Evolutionary conservation across 2,329 filamentous ascomycete species (phyloP), one percentile per base, ranked within the genome.

Genomic region (Blumeriella jaapii): DNA sequence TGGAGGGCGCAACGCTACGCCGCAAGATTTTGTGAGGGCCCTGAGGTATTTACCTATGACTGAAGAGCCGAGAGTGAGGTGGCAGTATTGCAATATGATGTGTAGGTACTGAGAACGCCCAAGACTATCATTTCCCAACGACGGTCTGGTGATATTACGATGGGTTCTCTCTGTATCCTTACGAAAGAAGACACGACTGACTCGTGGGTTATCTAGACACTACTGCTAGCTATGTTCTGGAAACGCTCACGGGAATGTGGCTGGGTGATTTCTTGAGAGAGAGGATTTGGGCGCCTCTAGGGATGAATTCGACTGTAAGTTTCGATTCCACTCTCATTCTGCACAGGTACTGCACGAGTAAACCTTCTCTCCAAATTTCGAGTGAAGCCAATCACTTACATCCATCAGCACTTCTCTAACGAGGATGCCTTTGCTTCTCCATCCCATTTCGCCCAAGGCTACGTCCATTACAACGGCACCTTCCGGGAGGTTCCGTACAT

Each of bases 41-140:
- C 42, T 72, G 15, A 57, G 68, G 3, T 47, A 68, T 40, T 50
- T 74, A 11, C 59, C 62, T 2, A 44, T 66, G 41, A 58, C 56
- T 0, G 51, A 53, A 5, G 62, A 68, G 41, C 58, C 67, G 4
- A 58, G 70, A 2, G 56, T 59, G 1, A 55, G 46, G 35, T 69
- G 57, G 36, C 56, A 63, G 39, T 72, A 73, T 47, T 62, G 57
- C 48, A 71, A 73, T 47, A 54, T 62, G 37, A 69, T 71, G 60
- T 73, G 59, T 45, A 55, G n/a, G n/a, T n/a, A n/a, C n/a, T n/a
- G n/a, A n/a, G n/a, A n/a, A n/a, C n/a, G n/a, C n/a, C n/a, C n/a
- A n/a, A n/a, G n/a, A n/a, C n/a, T n/a, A n/a, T n/a, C n/a, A n/a
- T n/a, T n/a, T n/a, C n/a, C n/a, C n/a, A n/a, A n/a, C n/a, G n/a